A percentile compares a stretch with the other conserved stretches of the same genome.
Evolutionary conservation across 2,329 filamentous ascomycete genomes (phyloP).

Genomic region (Zymoseptoria pseudotritici): DNA sequence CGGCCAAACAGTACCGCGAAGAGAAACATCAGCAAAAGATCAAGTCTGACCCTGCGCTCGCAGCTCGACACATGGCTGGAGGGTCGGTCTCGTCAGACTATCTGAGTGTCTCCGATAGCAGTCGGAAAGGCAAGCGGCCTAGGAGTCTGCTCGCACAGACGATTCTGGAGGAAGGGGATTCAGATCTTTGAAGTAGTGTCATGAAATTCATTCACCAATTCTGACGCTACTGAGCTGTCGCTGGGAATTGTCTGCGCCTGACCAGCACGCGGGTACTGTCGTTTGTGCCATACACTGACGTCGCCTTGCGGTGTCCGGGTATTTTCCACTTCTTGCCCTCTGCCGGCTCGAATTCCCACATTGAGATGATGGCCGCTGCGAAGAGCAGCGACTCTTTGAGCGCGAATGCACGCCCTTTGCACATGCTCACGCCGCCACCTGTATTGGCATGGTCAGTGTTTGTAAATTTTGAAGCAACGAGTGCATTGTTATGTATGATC

Average conservation of each 20-base stretch:
- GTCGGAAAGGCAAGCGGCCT: constrained; percentile 33
- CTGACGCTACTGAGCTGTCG: background rate
- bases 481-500: background rate
- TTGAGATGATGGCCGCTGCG: constrained; percentile 44
- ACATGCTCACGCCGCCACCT: constrained; percentile 42
- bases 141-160: constrained; percentile 55
- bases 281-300: constrained; percentile 44
- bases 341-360: constrained; percentile 50
- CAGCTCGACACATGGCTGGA: constrained; percentile 11
- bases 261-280: constrained; percentile 50
- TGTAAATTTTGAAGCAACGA: background rate
- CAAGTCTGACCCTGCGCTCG: constrained; percentile 6
- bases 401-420: constrained; percentile 45
- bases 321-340: constrained; percentile 43
- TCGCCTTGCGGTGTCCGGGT: constrained; percentile 43
- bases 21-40: constrained; percentile 20
- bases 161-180: constrained; percentile 66
- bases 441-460: background rate
- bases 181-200: constrained; percentile 33
- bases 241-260: constrained; percentile 21
- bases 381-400: constrained; percentile 45
- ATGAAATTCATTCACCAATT: background rate
- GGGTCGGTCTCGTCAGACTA: constrained; percentile 14
- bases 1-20: constrained; percentile 28
- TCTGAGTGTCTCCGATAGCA: constrained; percentile 23